Conservation (phyloP, 768 basidiomycete genomes). For the Boletus patriciae region DNA sequence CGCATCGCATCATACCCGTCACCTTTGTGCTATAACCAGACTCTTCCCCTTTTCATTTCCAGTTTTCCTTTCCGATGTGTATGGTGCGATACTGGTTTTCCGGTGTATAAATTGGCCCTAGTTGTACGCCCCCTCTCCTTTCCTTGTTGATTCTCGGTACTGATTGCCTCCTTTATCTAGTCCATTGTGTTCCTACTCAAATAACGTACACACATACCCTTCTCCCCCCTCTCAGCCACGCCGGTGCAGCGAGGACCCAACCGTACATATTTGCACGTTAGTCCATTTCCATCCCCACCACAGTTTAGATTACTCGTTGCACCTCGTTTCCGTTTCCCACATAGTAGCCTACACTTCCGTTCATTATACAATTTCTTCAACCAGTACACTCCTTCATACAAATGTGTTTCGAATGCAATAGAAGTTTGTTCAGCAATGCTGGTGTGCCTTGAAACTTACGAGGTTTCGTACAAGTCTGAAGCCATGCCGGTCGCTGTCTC, state of each 20-base stretch:
- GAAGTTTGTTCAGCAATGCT: slow-evolving; percentile 15
- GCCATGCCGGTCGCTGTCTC: too few species aligned
- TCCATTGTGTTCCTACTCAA: slow-evolving; percentile 28
- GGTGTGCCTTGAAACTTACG: neutral
- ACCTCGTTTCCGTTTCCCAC: slow-evolving; percentile 9
- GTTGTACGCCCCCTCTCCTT: slow-evolving; percentile 17
- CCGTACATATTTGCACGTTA: slow-evolving; percentile 22
- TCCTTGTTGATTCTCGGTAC: neutral
- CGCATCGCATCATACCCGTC: slow-evolving; percentile 34
- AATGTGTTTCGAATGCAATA: slow-evolving; percentile 27
- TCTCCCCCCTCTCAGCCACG: neutral
- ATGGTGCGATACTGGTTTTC: slow-evolving; percentile 37
- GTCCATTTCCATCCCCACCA: slow-evolving; percentile 8
- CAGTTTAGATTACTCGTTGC: slow-evolving; percentile 26
- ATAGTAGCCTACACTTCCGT: slow-evolving; percentile 23
- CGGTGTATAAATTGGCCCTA: slow-evolving; percentile 28
- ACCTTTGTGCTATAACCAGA: slow-evolving; percentile 27
- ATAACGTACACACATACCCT: slow-evolving; percentile 33
- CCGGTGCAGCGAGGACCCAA: slow-evolving; percentile 22
- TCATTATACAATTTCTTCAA: slow-evolving; percentile 27
- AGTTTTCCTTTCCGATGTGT: slow-evolving; percentile 21
- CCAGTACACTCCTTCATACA: slow-evolving; percentile 28
- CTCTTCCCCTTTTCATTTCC: neutral
- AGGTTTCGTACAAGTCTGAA: too few species aligned
- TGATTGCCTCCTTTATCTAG: slow-evolving; percentile 16